phyloP scores from a whole-genome alignment of 306 rosid genomes.

The Mucuna pruriens region DNA sequence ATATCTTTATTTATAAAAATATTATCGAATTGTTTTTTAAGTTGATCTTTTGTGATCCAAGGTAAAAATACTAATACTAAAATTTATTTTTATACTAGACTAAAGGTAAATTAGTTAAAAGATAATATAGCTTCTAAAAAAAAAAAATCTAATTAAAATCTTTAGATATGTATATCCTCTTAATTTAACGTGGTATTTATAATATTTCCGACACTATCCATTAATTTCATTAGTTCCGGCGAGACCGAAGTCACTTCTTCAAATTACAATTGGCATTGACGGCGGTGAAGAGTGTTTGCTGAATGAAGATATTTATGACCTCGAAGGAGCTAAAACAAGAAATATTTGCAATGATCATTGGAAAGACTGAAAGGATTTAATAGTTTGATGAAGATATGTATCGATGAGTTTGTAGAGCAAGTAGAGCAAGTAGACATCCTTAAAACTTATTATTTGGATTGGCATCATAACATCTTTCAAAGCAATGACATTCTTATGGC shows the following conservation, averaged over 20 bases:
- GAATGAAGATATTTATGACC: slow-evolving; percentile 92
- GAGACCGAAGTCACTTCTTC: slow-evolving; percentile 89
- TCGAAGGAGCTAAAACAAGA: slow-evolving; percentile 83
- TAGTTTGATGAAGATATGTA: slow-evolving; percentile 83
- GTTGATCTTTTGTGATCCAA: too few species aligned
- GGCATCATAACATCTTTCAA: slow-evolving; percentile 92
- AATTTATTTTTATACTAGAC: too few species aligned
- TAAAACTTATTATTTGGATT: slow-evolving; percentile 59
- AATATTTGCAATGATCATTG: slow-evolving; percentile 77
- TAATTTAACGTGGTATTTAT: too few species aligned
- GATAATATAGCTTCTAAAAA: too few species aligned
- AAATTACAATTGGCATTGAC: slow-evolving; percentile 76
- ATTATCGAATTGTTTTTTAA: too few species aligned
- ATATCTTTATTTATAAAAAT: too few species aligned
- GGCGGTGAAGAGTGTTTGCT: slow-evolving; percentile 85
- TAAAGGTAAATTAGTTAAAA: too few species aligned
- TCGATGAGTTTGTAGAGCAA: slow-evolving; percentile 97
- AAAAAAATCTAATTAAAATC: too few species aligned
- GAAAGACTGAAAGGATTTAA: slow-evolving; percentile 77
- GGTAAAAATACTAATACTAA: too few species aligned
- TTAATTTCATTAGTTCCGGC: slow-evolving; percentile 71
- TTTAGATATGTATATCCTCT: too few species aligned
- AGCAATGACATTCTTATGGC: slow-evolving; percentile 81
- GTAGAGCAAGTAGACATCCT: slow-evolving; percentile 86
- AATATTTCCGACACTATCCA: too few species aligned